phyloP scores from a whole-genome alignment of 108 stramenopile genomes.

The Conticribra guillardii region DNA sequence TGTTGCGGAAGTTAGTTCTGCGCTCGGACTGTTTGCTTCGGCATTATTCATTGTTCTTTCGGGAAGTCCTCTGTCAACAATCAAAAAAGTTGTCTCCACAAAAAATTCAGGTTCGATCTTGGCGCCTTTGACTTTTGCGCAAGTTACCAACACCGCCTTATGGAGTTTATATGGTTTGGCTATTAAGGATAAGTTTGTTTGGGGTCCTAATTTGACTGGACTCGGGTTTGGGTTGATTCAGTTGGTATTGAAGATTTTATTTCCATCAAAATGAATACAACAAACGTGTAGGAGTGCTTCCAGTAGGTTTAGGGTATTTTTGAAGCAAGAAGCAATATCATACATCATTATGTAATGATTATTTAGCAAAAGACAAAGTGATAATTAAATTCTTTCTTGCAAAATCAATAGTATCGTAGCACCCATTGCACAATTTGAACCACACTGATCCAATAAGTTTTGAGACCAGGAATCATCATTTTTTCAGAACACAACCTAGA shows the following conservation, averaged over 20 bases:
- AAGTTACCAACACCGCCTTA: constrained; percentile 57
- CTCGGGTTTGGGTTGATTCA: constrained; percentile 41
- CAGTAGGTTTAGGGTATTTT: constrained; percentile 1
- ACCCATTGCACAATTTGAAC: no score
- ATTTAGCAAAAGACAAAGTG: no score
- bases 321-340: no score
- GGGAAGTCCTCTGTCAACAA: constrained; percentile 53
- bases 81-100: constrained; percentile 41
- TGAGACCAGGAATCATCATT: no score
- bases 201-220: constrained; percentile 50
- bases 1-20: constrained; percentile 30
- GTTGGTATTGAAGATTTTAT: constrained; percentile 37
- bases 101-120: constrained; percentile 54
- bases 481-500: no score
- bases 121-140: constrained; percentile 48
- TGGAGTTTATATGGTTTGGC: constrained; percentile 64
- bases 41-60: constrained; percentile 49
- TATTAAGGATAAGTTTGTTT: constrained; percentile 57
- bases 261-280: constrained; percentile 32
- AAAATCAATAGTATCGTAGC: no score
- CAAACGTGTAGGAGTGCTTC: background rate
- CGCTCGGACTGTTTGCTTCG: constrained; percentile 54
- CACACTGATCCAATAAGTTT: no score
- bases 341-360: no score
- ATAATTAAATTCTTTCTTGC: no score